A percentile compares a stretch with the other conserved stretches of the same genome.
Conservation (phyloP, 345 rosid species). For the Laguncularia racemosa region DNA sequence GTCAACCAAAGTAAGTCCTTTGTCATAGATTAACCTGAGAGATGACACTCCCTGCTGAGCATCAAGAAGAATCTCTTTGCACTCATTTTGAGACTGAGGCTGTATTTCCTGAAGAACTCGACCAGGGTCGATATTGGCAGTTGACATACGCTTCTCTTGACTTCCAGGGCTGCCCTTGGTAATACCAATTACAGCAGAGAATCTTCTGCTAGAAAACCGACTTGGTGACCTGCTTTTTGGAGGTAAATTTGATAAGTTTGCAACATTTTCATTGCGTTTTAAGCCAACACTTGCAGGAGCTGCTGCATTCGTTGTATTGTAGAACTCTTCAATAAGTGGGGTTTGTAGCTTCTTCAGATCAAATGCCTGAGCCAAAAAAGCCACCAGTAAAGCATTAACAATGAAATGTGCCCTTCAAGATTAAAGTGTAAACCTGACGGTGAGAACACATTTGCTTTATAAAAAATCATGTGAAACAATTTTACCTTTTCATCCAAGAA, state of each 20-base stretch:
- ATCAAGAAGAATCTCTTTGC: slow-evolving; percentile 24
- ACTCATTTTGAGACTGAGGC: slow-evolving; percentile 34
- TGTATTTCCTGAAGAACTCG: slow-evolving; percentile 51
- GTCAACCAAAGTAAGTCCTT: slow-evolving; percentile 5
- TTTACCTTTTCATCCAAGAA: slow-evolving; percentile 85
- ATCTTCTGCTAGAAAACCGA: slow-evolving; percentile 66
- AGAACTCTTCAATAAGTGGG: slow-evolving; percentile 81
- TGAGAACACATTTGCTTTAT: background rate
- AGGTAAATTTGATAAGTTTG: slow-evolving; percentile 43
- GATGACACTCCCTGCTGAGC: slow-evolving; percentile 29
- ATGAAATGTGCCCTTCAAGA: background rate
- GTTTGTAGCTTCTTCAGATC: slow-evolving; percentile 75
- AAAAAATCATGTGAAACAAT: background rate
- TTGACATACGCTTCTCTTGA: slow-evolving; percentile 23
- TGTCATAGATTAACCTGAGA: slow-evolving; percentile 34
- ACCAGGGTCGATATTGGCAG: slow-evolving; percentile 23
- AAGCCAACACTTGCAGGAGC: slow-evolving; percentile 32
- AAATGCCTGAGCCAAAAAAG: slow-evolving; percentile 41
- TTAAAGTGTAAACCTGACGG: too few relatives aligned
- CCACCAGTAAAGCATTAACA: background rate
- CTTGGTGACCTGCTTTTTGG: slow-evolving; percentile 78
- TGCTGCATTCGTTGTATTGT: slow-evolving; percentile 55
- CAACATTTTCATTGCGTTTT: slow-evolving; percentile 33
- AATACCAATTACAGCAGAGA: slow-evolving; percentile 42
- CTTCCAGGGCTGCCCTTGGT: slow-evolving; percentile 34